phyloP scores from a whole-genome alignment of 2,329 filamentous ascomycete genomes.

The Ophiostoma himal-ulmi region DNA sequence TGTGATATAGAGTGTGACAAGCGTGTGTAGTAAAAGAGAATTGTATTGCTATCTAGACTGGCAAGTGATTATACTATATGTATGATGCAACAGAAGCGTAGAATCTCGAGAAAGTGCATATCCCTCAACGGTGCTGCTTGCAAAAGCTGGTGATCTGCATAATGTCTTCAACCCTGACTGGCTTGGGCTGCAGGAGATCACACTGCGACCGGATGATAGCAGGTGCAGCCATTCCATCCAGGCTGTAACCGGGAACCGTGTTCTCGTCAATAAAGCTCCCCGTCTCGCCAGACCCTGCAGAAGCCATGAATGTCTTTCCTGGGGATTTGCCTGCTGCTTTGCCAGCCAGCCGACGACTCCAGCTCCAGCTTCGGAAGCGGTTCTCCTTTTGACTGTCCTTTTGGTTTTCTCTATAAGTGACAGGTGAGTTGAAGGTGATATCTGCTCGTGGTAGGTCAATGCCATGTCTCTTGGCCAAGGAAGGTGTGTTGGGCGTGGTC shows the following conservation, averaged over 20 bases:
- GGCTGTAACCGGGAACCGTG: background rate
- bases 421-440: background rate
- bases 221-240: background rate
- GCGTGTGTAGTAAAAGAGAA: background rate
- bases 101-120: background rate
- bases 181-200: conserved; percentile 30
- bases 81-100: background rate
- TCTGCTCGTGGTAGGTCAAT: background rate
- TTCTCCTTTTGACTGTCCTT: background rate
- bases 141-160: conserved; percentile 9
- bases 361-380: conserved; percentile 23
- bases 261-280: background rate
- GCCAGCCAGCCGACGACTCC: background rate
- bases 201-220: conserved; percentile 28
- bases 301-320: conserved; percentile 3
- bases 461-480: background rate
- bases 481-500: background rate
- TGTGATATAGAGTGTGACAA: background rate
- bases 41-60: background rate
- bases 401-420: background rate
- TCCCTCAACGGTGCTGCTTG: background rate
- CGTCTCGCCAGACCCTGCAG: background rate
- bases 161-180: conserved; percentile 29
- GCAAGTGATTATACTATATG: background rate
- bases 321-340: background rate